phyloP scores from a whole-genome alignment of 2,329 filamentous ascomycete genomes.

The Colletotrichum sp. region DNA sequence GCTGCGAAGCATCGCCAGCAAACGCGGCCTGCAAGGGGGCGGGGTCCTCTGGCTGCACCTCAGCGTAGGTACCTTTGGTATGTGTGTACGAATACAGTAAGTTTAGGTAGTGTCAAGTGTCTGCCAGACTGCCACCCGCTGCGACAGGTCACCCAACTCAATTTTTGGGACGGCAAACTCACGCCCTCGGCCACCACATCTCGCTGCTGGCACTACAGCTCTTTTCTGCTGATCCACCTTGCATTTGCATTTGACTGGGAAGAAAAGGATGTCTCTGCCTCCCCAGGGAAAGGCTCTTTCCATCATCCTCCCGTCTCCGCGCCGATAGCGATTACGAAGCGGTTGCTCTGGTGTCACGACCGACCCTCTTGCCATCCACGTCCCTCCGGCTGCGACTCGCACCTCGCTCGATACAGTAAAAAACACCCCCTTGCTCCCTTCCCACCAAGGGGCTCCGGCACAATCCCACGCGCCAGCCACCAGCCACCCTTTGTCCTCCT shows the following conservation, averaged over 20 bases:
- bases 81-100: background rate
- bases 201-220: background rate
- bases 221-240: background rate
- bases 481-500: slow-evolving; percentile 5
- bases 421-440: slow-evolving; percentile 10
- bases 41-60: background rate
- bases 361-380: background rate
- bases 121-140: slow-evolving; percentile 14
- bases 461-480: slow-evolving; percentile 14
- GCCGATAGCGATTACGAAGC: slow-evolving; percentile 1
- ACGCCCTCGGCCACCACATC: background rate
- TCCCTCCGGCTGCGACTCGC: background rate
- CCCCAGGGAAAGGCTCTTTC: background rate
- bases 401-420: background rate
- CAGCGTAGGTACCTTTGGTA: background rate
- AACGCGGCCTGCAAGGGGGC: background rate
- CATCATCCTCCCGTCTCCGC: slow-evolving; percentile 2
- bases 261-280: background rate
- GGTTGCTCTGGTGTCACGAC: background rate
- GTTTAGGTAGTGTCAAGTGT: slow-evolving; percentile 12
- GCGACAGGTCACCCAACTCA: slow-evolving; percentile 19
- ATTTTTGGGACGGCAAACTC: slow-evolving; percentile 19
- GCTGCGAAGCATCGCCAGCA: slow-evolving; percentile 12
- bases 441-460: slow-evolving; percentile 10
- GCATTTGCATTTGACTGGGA: background rate